These are phyloP conservation scores for Podaxis mareebaensis DNA, from an alignment of 768 basidiomycete species.

Conservation along the genomic window DNA sequence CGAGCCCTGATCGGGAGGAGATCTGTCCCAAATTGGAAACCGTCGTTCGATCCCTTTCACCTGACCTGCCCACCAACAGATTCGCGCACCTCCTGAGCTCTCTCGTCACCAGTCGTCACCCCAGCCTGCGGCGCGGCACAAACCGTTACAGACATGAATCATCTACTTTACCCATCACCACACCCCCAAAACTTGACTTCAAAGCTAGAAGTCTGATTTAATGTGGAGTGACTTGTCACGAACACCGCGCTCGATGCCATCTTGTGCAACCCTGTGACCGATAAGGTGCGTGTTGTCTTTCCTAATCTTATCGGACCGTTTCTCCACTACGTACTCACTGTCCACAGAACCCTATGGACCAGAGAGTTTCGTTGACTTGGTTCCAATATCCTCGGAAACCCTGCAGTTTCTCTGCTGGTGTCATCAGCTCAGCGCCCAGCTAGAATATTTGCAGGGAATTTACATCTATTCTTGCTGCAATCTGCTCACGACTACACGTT, in stretches of 20 bases:
- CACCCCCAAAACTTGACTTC: constrained; percentile 6
- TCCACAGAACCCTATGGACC: background rate
- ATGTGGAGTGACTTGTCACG: constrained; percentile 10
- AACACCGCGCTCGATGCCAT: constrained; percentile 10
- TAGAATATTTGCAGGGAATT: background rate
- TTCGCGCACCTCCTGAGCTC: background rate
- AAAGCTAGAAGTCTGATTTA: constrained; percentile 16
- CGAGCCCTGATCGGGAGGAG: constrained; percentile 31
- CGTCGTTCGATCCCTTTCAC: background rate
- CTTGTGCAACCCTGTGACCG: constrained; percentile 10
- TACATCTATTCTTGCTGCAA: background rate
- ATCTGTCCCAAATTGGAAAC: constrained; percentile 27
- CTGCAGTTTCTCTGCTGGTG: background rate
- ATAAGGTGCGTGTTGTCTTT: constrained; percentile 22
- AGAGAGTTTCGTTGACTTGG: background rate
- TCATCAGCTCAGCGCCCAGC: background rate
- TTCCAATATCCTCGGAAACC: constrained; percentile 8
- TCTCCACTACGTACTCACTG: background rate
- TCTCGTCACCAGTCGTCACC: background rate
- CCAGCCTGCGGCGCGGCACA: background rate
- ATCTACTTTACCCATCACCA: background rate
- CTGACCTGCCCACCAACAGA: constrained; percentile 5
- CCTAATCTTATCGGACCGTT: constrained; percentile 14
- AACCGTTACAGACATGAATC: background rate
- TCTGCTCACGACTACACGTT: constrained; percentile 13